phyloP scores from a whole-genome alignment of 78 protist species.

The Tieghemostelium lacteum region DNA sequence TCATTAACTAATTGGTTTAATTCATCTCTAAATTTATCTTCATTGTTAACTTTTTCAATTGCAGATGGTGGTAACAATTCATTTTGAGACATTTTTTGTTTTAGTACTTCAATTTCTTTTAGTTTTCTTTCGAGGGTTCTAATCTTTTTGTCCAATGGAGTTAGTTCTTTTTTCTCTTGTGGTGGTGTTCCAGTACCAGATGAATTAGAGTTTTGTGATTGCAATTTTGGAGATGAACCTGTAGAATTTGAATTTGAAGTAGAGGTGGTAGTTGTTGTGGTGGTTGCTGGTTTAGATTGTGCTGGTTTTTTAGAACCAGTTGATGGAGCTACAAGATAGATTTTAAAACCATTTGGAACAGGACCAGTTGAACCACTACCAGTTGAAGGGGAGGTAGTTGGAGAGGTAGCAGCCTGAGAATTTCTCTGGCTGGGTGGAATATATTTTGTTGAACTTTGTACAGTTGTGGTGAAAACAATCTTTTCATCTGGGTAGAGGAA shows the following conservation, averaged over 20 bases:
- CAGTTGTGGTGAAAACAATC: neutral
- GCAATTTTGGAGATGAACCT: neutral
- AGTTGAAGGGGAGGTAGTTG: slow-evolving; percentile 1
- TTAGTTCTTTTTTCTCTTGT: slow-evolving; percentile 33
- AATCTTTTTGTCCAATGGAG: slow-evolving; percentile 56
- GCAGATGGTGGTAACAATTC: slow-evolving; percentile 67
- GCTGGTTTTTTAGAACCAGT: slow-evolving; percentile 15
- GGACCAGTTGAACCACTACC: neutral
- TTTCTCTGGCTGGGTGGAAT: slow-evolving; percentile 71
- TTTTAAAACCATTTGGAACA: slow-evolving; percentile 60
- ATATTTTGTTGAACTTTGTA: slow-evolving; percentile 21
- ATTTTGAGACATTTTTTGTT: slow-evolving; percentile 18
- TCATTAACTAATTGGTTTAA: slow-evolving; percentile 11
- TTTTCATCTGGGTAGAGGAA: slow-evolving; percentile 31
- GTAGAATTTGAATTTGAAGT: neutral
- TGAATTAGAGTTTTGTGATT: neutral
- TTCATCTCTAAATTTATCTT: slow-evolving; percentile 43
- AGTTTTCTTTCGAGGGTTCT: slow-evolving; percentile 39
- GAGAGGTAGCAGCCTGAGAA: neutral
- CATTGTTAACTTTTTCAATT: slow-evolving; percentile 49
- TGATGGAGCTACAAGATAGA: slow-evolving; percentile 4
- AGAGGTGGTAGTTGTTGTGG: neutral
- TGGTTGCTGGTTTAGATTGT: neutral
- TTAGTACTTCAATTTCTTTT: slow-evolving; percentile 50
- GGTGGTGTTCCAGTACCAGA: neutral